These are phyloP conservation scores for Diospyros lotus DNA, from an alignment of 148 eudicot species.

Conservation along the genomic window DNA sequence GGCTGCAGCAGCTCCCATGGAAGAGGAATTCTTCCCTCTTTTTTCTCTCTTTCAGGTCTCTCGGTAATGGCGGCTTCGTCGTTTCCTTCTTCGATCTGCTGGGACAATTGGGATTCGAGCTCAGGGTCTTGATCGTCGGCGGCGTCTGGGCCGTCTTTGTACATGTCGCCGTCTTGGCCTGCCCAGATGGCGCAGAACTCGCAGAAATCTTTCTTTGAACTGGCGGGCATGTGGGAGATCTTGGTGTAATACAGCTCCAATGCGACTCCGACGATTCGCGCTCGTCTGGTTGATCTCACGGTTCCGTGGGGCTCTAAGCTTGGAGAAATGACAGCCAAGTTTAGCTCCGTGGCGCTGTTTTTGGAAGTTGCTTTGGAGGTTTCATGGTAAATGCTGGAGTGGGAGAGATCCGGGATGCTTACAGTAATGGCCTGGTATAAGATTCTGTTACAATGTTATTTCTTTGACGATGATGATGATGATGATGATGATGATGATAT, in stretches of 20 bases:
- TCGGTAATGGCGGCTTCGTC: neutral
- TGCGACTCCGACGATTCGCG: constrained; percentile 78
- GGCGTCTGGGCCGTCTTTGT: neutral
- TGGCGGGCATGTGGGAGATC: constrained; percentile 51
- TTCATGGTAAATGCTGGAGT: constrained; percentile 87
- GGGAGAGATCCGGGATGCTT: constrained; percentile 58
- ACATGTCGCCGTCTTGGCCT: constrained; percentile 31
- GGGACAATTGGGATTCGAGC: neutral
- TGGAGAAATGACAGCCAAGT: constrained; percentile 57
- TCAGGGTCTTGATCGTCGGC: constrained; percentile 3
- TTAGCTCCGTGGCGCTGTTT: constrained; percentile 46
- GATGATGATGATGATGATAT: no score
- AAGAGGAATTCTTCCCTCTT: constrained; percentile 48
- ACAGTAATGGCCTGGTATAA: constrained; percentile 33
- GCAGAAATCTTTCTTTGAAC: constrained; percentile 72
- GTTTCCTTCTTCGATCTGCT: neutral
- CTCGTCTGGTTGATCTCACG: constrained; percentile 67
- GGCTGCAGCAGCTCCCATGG: constrained; percentile 91
- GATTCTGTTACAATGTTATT: no score
- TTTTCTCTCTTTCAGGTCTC: neutral
- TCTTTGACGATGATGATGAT: no score
- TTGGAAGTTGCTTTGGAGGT: constrained; percentile 13
- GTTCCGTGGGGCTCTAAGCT: constrained; percentile 79
- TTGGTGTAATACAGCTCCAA: constrained; percentile 59
- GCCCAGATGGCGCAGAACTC: constrained; percentile 63